These are phyloP conservation scores for Rhizoclosmatium globosum DNA, from an alignment of 192 early-diverging fungal genomes.

Conservation along the genomic window DNA sequence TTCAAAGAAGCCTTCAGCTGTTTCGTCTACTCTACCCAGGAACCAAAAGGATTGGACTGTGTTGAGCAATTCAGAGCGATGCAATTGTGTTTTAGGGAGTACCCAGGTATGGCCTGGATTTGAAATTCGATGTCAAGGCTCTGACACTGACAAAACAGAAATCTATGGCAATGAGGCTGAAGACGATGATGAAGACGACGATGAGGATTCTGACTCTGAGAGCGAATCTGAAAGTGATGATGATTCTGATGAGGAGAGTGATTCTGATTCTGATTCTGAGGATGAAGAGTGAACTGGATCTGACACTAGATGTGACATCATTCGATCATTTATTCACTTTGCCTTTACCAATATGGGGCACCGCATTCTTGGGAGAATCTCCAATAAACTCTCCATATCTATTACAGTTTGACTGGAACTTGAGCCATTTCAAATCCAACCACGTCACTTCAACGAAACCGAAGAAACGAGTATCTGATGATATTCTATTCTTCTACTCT, in stretches of 20 bases:
- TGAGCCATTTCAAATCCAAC: not conserved
- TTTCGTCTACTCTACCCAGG: constrained; percentile 91
- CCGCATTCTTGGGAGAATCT: no score
- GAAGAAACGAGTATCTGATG: no score
- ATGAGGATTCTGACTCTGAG: constrained; percentile 47
- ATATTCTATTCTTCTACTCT: no score
- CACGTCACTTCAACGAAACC: not conserved
- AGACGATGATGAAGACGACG: constrained; percentile 76
- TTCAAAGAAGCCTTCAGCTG: constrained; percentile 98
- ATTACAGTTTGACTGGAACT: not conserved
- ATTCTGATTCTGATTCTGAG: constrained; percentile 27
- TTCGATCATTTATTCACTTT: no score
- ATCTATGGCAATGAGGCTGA: constrained; percentile 80
- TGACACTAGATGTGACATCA: no score
- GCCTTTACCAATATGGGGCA: no score
- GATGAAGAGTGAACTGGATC: not conserved
- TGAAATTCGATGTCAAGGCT: no score
- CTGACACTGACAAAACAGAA: constrained; percentile 49
- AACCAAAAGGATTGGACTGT: constrained; percentile 98
- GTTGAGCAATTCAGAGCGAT: constrained; percentile 91
- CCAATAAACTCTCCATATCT: no score
- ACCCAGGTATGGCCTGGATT: constrained; percentile 58
- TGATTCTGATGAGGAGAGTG: constrained; percentile 14
- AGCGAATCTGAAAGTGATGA: constrained; percentile 15
- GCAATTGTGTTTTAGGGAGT: constrained; percentile 85